phyloP scores from a whole-genome alignment of 192 early-diverging fungal genomes.

The Coemansia aciculifera region DNA sequence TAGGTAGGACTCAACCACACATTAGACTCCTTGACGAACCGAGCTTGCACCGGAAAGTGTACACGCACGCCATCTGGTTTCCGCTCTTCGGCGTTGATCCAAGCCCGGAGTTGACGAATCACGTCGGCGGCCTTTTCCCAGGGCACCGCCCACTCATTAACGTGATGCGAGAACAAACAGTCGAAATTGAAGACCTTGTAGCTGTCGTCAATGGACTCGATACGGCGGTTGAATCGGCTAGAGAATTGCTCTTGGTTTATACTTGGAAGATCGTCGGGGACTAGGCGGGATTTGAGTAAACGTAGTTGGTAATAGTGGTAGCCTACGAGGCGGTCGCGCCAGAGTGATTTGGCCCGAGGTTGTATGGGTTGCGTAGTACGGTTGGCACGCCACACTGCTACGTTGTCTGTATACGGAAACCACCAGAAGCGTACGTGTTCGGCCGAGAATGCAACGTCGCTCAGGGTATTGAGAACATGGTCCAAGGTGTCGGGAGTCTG shows the following conservation, averaged over 20 bases:
- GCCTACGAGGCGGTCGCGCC: slow-evolving; percentile 21
- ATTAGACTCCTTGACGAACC: slow-evolving; percentile 57
- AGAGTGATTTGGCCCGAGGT: slow-evolving; percentile 14
- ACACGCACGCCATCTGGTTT: slow-evolving; percentile 55
- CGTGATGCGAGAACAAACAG: slow-evolving; percentile 69
- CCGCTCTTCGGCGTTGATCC: slow-evolving; percentile 17
- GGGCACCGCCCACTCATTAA: slow-evolving; percentile 73
- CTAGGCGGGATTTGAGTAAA: slow-evolving; percentile 52
- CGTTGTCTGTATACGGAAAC: slow-evolving; percentile 73
- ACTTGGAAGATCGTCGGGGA: slow-evolving; percentile 17
- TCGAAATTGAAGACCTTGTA: slow-evolving; percentile 69
- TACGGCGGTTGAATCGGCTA: slow-evolving; percentile 48
- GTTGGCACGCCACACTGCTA: slow-evolving; percentile 68
- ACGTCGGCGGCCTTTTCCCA: not conserved
- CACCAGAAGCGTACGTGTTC: slow-evolving; percentile 79
- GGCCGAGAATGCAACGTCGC: slow-evolving; percentile 58
- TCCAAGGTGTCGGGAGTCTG: slow-evolving; percentile 63
- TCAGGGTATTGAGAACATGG: slow-evolving; percentile 57
- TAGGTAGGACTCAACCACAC: slow-evolving; percentile 75
- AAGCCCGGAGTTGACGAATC: not conserved
- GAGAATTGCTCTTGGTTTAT: slow-evolving; percentile 60
- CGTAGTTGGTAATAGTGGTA: slow-evolving; percentile 16
- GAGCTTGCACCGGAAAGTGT: slow-evolving; percentile 70
- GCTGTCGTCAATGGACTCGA: slow-evolving; percentile 55
- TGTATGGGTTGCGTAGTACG: slow-evolving; percentile 51